phyloP scores from a whole-genome alignment of 257 asterid species.

The Nicotiana paniculata region DNA sequence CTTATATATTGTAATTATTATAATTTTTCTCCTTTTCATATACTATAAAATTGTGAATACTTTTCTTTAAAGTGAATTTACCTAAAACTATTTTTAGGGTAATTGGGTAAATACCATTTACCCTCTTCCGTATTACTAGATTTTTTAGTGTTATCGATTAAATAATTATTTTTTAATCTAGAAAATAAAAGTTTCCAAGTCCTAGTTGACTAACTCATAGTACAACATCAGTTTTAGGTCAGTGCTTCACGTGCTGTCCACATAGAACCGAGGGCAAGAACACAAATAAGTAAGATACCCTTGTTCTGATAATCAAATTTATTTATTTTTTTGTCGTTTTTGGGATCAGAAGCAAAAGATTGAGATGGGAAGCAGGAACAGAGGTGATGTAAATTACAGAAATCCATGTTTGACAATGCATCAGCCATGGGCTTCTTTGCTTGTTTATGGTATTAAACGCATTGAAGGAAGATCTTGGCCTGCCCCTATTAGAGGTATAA shows the following conservation, averaged over 20 bases:
- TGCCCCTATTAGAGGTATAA: slow-evolving; percentile 65
- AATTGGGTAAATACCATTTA: no score
- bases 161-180: no score
- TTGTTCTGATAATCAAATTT: background rate
- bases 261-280: background rate
- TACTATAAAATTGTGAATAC: no score
- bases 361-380: slow-evolving; percentile 38
- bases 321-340: no score
- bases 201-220: background rate
- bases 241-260: background rate
- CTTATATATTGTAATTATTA: no score
- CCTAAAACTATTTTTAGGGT: no score
- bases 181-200: no score
- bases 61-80: no score
- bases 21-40: no score
- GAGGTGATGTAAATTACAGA: slow-evolving; percentile 38
- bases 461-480: slow-evolving; percentile 98
- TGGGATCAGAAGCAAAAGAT: background rate
- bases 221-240: background rate
- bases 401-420: slow-evolving; percentile 96
- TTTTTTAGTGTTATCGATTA: no score
- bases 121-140: no score
- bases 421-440: slow-evolving; percentile 98
- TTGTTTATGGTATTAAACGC: slow-evolving; percentile 85
- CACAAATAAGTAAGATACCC: no score